phyloP scores from a whole-genome alignment of 306 rosid genomes.

The Casuarina cunninghamiana region DNA sequence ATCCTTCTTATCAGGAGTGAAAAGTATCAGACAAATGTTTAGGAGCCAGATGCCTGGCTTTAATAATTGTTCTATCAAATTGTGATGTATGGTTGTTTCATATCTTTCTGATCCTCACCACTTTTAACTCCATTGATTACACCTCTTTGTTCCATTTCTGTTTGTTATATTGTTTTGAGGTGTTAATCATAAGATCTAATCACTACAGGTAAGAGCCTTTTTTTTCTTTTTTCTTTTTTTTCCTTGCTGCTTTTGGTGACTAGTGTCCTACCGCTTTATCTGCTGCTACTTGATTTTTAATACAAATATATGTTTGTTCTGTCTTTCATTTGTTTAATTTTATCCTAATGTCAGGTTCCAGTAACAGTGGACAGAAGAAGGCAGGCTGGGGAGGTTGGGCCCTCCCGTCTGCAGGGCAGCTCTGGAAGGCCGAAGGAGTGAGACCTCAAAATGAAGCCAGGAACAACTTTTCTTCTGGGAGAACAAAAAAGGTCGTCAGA shows the following conservation, averaged over 20 bases:
- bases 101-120: neutral
- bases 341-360: conserved; percentile 36
- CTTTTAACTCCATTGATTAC: neutral
- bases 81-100: neutral
- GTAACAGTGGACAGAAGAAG: conserved; percentile 28
- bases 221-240: neutral
- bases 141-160: neutral
- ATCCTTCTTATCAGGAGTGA: too few species aligned
- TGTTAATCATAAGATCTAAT: neutral
- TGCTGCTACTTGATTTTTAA: neutral
- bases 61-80: neutral
- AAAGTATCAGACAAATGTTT: neutral
- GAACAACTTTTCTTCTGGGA: conserved; percentile 25
- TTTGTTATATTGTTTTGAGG: neutral
- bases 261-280: neutral
- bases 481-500: conserved; percentile 64
- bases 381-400: conserved; percentile 27
- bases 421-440: conserved; percentile 28
- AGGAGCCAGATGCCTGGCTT: neutral
- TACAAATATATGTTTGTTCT: neutral
- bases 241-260: neutral
- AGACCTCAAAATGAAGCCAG: conserved; percentile 31
- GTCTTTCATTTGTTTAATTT: neutral
- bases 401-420: conserved; percentile 31
- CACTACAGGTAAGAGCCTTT: neutral